Conservation (phyloP, 768 basidiomycete genomes). For the Coprinopsis sp. region DNA sequence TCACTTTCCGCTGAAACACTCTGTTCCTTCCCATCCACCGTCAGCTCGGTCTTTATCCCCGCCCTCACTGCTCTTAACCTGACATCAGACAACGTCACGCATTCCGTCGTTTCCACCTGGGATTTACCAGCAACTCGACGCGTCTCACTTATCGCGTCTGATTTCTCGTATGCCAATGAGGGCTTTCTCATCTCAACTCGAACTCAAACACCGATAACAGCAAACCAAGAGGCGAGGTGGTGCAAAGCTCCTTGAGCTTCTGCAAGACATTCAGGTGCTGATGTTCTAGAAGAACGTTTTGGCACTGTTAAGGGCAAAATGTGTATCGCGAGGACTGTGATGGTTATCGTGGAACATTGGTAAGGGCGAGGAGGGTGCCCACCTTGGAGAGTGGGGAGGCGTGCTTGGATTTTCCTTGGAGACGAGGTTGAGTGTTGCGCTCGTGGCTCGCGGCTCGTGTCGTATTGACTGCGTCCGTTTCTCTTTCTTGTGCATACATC, state of each 20-base stretch:
- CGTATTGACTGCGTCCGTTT: too few species aligned
- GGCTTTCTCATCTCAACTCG: constrained; percentile 59
- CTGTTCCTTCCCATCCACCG: too few species aligned
- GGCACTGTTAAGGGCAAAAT: constrained; percentile 44
- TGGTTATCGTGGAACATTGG: constrained; percentile 52
- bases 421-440: too few species aligned
- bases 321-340: constrained; percentile 65
- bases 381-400: too few species aligned
- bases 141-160: constrained; percentile 64
- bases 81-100: constrained; percentile 67
- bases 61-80: constrained; percentile 71
- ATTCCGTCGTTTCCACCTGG: constrained; percentile 63
- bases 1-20: too few species aligned
- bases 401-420: too few species aligned
- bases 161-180: constrained; percentile 64
- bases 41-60: too few species aligned
- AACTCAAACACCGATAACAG: too few species aligned
- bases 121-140: constrained; percentile 57
- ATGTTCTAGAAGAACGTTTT: constrained; percentile 48
- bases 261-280: constrained; percentile 19
- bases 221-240: constrained; percentile 4
- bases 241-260: constrained; percentile 5
- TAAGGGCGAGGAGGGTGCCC: constrained; percentile 24
- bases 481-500: too few species aligned
- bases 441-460: too few species aligned